A percentile compares a stretch with the other conserved stretches of the same genome.
Conservation (phyloP, 352 stramenopile species). For the Phytophthora citrophthora region DNA sequence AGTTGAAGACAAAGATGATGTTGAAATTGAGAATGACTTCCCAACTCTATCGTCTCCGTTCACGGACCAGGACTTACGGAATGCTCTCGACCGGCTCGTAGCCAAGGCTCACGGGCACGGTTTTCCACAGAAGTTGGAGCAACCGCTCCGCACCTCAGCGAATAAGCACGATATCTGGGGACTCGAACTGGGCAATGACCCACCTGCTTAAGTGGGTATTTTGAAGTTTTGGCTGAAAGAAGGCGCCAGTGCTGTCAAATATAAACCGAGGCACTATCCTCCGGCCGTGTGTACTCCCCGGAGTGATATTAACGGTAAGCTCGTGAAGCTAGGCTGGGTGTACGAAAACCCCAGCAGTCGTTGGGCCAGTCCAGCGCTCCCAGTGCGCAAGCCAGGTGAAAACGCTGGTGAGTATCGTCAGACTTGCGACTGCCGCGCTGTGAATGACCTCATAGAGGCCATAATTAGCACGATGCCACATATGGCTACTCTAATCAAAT, state of each 20-base stretch:
- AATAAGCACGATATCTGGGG: neutral
- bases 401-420: neutral
- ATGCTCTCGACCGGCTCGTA: neutral
- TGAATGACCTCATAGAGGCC: slow-evolving; percentile 7
- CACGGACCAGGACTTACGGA: neutral
- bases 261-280: slow-evolving; percentile 3
- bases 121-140: neutral
- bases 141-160: neutral
- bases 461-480: slow-evolving; percentile 5
- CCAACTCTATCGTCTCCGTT: neutral
- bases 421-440: neutral
- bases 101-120: neutral
- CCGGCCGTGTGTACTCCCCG: neutral
- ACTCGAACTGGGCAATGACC: neutral
- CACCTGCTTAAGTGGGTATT: neutral
- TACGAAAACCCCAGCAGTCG: neutral
- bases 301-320: slow-evolving; percentile 2
- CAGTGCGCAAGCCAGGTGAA: neutral
- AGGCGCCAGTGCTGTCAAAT: neutral
- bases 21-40: neutral
- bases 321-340: slow-evolving; percentile 10
- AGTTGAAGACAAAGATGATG: neutral
- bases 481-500: neutral
- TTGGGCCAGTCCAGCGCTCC: neutral
- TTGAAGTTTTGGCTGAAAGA: neutral